These are phyloP conservation scores for Leishmania guyanensis DNA, from an alignment of 208 protist species.

Conservation along the genomic window DNA sequence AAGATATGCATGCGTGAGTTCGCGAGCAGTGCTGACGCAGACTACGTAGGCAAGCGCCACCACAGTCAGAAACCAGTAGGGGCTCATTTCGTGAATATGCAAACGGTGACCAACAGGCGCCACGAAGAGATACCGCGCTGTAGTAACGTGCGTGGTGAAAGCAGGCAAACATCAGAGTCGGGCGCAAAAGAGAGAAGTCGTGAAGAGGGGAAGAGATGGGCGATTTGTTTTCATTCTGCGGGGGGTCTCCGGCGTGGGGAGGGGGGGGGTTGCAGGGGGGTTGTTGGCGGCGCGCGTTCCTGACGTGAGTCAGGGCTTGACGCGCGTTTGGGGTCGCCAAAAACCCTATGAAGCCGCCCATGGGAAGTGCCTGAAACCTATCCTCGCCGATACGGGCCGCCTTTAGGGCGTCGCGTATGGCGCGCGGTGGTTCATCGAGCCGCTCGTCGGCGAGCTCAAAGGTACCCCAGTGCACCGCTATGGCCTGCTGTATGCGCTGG, in stretches of 20 bases:
- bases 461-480: slow-evolving; percentile 88
- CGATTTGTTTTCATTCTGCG: neutral
- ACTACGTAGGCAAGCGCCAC: neutral
- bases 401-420: slow-evolving; percentile 34
- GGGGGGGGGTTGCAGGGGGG: neutral
- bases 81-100: neutral
- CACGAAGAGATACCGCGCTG: neutral
- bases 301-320: too few relatives aligned
- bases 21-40: neutral
- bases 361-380: slow-evolving; percentile 41
- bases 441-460: slow-evolving; percentile 81
- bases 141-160: neutral
- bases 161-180: neutral
- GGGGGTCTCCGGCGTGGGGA: neutral
- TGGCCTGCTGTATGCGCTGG: slow-evolving; percentile 37
- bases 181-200: neutral
- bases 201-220: neutral
- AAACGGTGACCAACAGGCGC: neutral
- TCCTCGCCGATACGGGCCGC: slow-evolving; percentile 24
- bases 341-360: slow-evolving; percentile 28
- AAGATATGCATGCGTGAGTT: neutral
- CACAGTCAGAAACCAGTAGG: neutral
- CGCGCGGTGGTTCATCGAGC: slow-evolving; percentile 67
- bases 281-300: neutral
- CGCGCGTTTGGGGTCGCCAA: neutral